Evolutionary conservation across 306 rosid species (phyloP), one percentile per base, ranked within the genome.

Genomic region (Rubus idaeus): DNA sequence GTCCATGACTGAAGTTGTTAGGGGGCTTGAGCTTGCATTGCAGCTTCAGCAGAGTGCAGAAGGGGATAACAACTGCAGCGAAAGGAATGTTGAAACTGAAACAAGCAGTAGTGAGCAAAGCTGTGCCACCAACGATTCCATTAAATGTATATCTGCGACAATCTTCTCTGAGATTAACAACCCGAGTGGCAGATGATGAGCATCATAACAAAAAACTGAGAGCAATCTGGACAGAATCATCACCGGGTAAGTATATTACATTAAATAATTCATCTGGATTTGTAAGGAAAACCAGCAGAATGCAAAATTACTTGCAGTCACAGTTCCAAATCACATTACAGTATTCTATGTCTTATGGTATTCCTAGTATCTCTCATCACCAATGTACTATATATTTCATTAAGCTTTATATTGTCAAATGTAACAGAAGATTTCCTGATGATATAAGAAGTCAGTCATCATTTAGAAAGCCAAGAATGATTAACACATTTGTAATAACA

Each of bases 11-110:
- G 84, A 84, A 1, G 75, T 80, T 0, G 51, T 80, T 0, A 39
- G 44, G 20, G 68, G 20, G 8, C 78, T 84, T 7, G 82, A 84
- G 71, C 56, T 74, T 30, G 82, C 84, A 3, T 21, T 74, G 60
- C 46, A 63, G 37, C 17, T 80, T 23, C 81, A 79, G 9, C 40
- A 70, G 3, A 55, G 16, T 20, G 65, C 18, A 0, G 75, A 76
- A n/a, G 74, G 55, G 14, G 12, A 16, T 5, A 12, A 4, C 4
- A 50, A 4, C 30, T 3, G 8, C 56, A 8, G 2, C 1, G 62
- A 46, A 37, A 40, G 8, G 21, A 52, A 4, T 11, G 52, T 3
- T 14, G 18, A 20, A 23, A 10, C 40, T 3, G 79, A 67, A 12
- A 65, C 55, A 41, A 13, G 30, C 16, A 10, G 35, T 14, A 16